These are phyloP conservation scores for Gastrolobium villosum DNA, from an alignment of 306 rosid species.

Conservation along the genomic window DNA sequence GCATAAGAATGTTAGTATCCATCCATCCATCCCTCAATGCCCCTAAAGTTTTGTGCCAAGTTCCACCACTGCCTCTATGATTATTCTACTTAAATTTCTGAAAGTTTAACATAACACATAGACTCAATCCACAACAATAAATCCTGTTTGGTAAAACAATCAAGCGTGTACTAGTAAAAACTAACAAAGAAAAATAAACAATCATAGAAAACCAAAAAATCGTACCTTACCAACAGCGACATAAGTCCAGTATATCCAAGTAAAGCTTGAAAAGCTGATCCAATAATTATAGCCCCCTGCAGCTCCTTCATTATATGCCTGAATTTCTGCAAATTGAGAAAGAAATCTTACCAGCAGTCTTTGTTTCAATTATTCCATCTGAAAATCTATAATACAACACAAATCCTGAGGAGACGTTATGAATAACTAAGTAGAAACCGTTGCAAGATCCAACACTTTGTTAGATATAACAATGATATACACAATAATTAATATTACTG, in stretches of 20 bases:
- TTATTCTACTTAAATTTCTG: conserved; percentile 19
- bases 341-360: conserved; percentile 27
- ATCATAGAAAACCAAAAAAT: conserved; percentile 34
- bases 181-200: conserved; percentile 3
- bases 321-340: conserved; percentile 74
- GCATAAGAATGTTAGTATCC: too few species aligned
- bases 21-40: too few species aligned
- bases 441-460: background rate
- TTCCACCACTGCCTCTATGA: background rate
- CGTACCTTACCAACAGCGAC: conserved; percentile 87
- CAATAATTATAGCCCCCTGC: conserved; percentile 95
- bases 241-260: conserved; percentile 96
- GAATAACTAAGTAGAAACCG: conserved; percentile 24
- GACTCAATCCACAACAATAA: conserved; percentile 3
- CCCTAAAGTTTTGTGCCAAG: conserved; percentile 13
- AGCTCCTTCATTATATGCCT: conserved; percentile 97
- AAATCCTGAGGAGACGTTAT: background rate
- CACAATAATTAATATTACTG: conserved; percentile 17
- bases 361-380: conserved; percentile 9
- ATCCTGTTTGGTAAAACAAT: conserved; percentile 27
- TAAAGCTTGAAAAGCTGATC: conserved; percentile 88
- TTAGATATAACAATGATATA: background rate
- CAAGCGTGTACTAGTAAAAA: conserved; percentile 18
- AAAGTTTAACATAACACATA: conserved; percentile 14
- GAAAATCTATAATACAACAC: conserved; percentile 8